phyloP scores from a whole-genome alignment of 805 yeast genomes.

The Candida patagonica region DNA sequence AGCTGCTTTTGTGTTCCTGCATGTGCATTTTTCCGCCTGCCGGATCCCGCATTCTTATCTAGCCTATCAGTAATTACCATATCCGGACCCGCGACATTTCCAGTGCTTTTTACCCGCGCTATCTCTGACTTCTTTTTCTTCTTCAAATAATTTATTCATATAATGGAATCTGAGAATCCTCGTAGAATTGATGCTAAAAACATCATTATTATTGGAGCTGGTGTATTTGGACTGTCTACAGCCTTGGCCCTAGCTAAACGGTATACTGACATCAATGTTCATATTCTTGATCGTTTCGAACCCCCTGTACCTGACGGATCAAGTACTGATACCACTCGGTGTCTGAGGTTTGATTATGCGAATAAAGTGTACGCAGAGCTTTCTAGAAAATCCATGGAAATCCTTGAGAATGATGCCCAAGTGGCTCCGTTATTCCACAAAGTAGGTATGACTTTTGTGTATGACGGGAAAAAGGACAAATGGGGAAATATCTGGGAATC shows the following conservation, averaged over 20 bases:
- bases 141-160: too few relatives aligned
- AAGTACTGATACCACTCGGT: conserved; percentile 4
- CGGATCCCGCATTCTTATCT: too few relatives aligned
- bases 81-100: too few relatives aligned
- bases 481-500: conserved; percentile 3
- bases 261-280: neutral
- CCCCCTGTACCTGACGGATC: conserved; percentile 6
- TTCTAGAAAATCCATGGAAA: neutral
- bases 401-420: conserved; percentile 1
- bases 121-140: too few relatives aligned
- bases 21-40: too few relatives aligned
- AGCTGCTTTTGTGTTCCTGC: too few relatives aligned
- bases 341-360: conserved; percentile 1
- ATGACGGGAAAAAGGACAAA: conserved; percentile 2
- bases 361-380: neutral
- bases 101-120: too few relatives aligned
- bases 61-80: too few relatives aligned
- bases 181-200: too few relatives aligned
- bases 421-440: conserved; percentile 1
- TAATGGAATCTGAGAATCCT: too few relatives aligned
- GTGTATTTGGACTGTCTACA: conserved; percentile 13
- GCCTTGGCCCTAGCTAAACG: conserved; percentile 5
- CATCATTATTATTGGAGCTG: conserved; percentile 18
- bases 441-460: conserved; percentile 5
- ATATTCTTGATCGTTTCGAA: conserved; percentile 2